phyloP scores from a whole-genome alignment of 169 alveolate genomes.

The Cystoisospora suis region DNA sequence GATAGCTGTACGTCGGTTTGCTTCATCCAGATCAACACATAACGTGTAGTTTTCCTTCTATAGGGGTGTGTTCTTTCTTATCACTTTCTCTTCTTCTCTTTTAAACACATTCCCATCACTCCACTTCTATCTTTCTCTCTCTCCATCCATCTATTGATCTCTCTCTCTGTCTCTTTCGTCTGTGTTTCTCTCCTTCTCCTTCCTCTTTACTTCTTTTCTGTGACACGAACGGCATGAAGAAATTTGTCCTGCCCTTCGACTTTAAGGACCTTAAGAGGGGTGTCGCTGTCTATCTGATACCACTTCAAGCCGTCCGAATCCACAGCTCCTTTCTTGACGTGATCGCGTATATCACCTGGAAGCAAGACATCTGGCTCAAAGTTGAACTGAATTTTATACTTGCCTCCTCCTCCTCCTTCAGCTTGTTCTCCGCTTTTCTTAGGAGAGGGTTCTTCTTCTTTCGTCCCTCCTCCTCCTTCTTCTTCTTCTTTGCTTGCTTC shows the following conservation, averaged over 20 bases:
- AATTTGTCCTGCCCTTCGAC: constrained; percentile 6
- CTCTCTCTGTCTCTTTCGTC: too few relatives aligned
- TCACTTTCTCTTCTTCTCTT: too few relatives aligned
- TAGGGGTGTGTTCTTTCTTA: too few relatives aligned
- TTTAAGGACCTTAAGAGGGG: background rate
- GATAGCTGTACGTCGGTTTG: too few relatives aligned
- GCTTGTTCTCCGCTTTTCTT: background rate
- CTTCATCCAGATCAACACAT: too few relatives aligned
- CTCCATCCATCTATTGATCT: too few relatives aligned
- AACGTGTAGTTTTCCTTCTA: too few relatives aligned
- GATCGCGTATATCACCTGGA: background rate
- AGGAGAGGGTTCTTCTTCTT: background rate
- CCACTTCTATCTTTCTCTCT: too few relatives aligned
- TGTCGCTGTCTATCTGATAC: background rate
- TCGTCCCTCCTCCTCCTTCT: background rate
- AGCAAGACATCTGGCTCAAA: constrained; percentile 16
- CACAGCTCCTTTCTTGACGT: background rate
- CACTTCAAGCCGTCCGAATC: background rate
- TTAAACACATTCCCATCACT: too few relatives aligned
- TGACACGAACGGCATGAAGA: background rate
- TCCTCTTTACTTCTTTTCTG: too few relatives aligned
- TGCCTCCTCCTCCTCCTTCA: background rate
- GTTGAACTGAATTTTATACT: constrained; percentile 5
- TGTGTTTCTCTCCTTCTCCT: too few relatives aligned
- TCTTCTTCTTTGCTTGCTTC: background rate